Conservation (phyloP, 345 rosid genomes). For the Cardamine occulta region DNA sequence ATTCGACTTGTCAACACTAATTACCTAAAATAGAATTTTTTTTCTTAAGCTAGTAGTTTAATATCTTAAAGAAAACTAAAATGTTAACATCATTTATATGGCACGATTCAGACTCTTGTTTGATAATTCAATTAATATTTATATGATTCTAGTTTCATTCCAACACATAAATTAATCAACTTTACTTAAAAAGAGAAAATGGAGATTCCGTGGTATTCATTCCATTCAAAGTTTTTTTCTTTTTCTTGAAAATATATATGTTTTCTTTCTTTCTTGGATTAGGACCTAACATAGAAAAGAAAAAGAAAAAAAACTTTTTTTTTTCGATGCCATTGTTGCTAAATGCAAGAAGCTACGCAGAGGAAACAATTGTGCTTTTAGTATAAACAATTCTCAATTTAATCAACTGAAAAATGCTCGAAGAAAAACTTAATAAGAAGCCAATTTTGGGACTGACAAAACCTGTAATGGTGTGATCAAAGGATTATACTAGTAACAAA, state of each 20-base stretch:
- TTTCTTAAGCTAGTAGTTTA: neutral
- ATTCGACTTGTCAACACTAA: neutral
- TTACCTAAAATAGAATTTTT: conserved; percentile 4
- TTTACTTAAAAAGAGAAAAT: neutral
- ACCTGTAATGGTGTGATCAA: conserved; percentile 5
- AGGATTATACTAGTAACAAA: conserved; percentile 25
- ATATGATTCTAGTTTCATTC: neutral
- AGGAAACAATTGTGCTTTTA: neutral
- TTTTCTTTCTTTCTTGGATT: neutral
- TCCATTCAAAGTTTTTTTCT: neutral
- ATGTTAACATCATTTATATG: neutral
- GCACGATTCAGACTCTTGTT: neutral
- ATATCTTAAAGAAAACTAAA: neutral
- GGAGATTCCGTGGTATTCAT: neutral
- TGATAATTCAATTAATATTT: neutral
- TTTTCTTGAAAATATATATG: neutral
- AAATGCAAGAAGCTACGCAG: no score
- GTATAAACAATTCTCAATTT: neutral
- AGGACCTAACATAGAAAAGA: neutral
- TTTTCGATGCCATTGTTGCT: neutral
- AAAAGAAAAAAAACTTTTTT: neutral
- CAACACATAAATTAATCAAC: neutral
- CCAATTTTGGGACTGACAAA: neutral
- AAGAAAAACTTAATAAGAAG: neutral
- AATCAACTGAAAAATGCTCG: neutral